phyloP scores from a whole-genome alignment of 2,329 filamentous ascomycete genomes.

The Dactylellina cionopaga region DNA sequence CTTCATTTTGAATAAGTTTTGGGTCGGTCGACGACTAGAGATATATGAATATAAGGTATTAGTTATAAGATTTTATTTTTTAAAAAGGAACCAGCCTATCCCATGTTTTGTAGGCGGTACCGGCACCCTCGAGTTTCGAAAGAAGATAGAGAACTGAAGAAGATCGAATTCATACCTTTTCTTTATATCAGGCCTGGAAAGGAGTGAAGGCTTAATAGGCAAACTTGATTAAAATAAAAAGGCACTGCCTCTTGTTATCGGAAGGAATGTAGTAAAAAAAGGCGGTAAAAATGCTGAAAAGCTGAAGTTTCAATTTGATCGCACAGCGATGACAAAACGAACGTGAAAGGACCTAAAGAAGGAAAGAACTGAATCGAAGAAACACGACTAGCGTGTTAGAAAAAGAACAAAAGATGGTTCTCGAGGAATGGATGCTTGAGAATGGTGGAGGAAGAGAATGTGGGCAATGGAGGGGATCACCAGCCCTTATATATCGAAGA shows the following conservation, averaged over 20 bases:
- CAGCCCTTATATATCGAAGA: constrained; percentile 48
- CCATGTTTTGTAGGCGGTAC: constrained; percentile 14
- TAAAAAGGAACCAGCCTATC: constrained; percentile 22
- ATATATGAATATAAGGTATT: neutral
- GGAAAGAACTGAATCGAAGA: constrained; percentile 34
- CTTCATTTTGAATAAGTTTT: constrained; percentile 48
- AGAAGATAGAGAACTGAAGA: constrained; percentile 7
- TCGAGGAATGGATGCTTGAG: constrained; percentile 46
- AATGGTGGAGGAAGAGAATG: constrained; percentile 35
- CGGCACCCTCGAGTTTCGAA: constrained; percentile 9
- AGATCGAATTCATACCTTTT: constrained; percentile 32
- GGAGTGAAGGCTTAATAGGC: constrained; percentile 29
- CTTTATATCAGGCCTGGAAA: constrained; percentile 33
- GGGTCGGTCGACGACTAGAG: constrained; percentile 48
- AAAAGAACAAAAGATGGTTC: constrained; percentile 31
- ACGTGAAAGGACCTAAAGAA: constrained; percentile 21
- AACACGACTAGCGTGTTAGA: constrained; percentile 51
- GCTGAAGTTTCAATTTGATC: constrained; percentile 33
- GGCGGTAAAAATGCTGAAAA: constrained; percentile 9
- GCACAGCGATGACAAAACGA: constrained; percentile 46
- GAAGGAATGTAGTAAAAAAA: constrained; percentile 46
- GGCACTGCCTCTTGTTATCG: constrained; percentile 43
- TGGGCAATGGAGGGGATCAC: constrained; percentile 37
- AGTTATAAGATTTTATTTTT: neutral
- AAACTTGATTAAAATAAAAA: constrained; percentile 24